Evolutionary conservation across 441 rosid genomes (phyloP), one percentile per base, ranked within the genome.

Genomic region (Croton setiger): DNA sequence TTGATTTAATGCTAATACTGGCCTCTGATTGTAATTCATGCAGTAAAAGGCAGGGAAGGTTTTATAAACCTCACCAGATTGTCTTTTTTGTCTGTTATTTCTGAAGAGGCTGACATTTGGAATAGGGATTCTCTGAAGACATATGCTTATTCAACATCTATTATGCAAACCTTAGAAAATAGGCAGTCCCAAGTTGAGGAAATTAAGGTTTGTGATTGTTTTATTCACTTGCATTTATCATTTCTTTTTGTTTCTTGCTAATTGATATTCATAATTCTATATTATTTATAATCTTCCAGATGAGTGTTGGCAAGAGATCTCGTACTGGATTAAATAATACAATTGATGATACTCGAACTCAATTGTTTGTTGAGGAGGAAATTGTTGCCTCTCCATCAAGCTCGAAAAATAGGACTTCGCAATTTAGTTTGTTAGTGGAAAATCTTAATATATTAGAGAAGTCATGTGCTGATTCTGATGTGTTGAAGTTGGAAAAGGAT

Each of bases 391-490:
- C 81, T 12, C 31, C 54, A 43, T 67, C 70, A 31, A 72, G 75
- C 68, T 69, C 65, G 2, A 36, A 52, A 64, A 58, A 57, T 20
- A 75, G 64, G 67, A 54, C 80, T 64, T 81, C 84, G 48, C 72
- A 77, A 17, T 85, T 78, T 76, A 67, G 78, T 72, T 74, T 90
- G 76, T 78, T 92, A 57, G 76, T 85, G 79, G 87, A 88, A 72
- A 92, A 88, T 78, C 91, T 90, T 54, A 52, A 81, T 45, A 84
- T 80, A 20, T 74, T 92, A 69, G 93, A 92, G 81, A 78, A 85
- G 35, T 85, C 85, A 47, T 80, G 88, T 62, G 72, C 77, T 17
- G 85, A 88, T 76, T 77, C 78, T 12, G 80, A 82, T 23, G 81
- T 57, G 0, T 60, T 81, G 45, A 82, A 73, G 70, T 72, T 87